Evolutionary conservation across 1,284 basidiomycete genomes (phyloP).

Genomic region (Volvariella volvacea): DNA sequence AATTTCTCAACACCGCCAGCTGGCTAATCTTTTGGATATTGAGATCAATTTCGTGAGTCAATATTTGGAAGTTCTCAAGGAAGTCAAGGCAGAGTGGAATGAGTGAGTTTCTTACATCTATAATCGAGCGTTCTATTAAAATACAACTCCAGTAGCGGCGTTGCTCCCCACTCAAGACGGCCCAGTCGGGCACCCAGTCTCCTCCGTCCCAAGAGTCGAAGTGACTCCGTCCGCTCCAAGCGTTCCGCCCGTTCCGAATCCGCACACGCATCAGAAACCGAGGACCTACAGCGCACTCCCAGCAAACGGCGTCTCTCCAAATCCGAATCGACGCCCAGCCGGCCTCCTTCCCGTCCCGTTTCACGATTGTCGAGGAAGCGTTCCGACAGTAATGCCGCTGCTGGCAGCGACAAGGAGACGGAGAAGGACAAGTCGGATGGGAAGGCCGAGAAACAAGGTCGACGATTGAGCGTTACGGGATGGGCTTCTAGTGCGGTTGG

Average conservation of each 20-base stretch:
- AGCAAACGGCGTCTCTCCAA: conserved; percentile 15
- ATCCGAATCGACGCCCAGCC: conserved; percentile 34
- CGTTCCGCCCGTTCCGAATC: conserved; percentile 14
- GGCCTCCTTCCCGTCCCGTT: conserved; percentile 40
- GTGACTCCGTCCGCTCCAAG: conserved; percentile 14
- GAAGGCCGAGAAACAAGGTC: conserved; percentile 24
- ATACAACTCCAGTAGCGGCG: neutral
- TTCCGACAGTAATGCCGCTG: conserved; percentile 43
- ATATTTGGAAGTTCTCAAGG: conserved; percentile 63
- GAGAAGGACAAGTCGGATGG: conserved; percentile 15
- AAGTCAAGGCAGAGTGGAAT: conserved; percentile 62
- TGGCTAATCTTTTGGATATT: conserved; percentile 62
- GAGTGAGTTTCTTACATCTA: conserved; percentile 34
- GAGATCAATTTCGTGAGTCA: conserved; percentile 70
- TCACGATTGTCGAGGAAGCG: conserved; percentile 56
- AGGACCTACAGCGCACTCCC: neutral
- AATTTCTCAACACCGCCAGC: conserved; percentile 57
- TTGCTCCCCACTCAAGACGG: too few relatives aligned
- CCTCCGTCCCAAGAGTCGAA: conserved; percentile 1
- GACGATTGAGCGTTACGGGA: conserved; percentile 45
- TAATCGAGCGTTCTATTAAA: neutral
- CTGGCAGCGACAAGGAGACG: conserved; percentile 24
- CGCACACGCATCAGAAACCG: neutral
- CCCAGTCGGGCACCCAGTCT: neutral
- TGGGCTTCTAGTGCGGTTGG: conserved; percentile 62